Evolutionary conservation across 371 early-diverging fungal genomes (phyloP).

Genomic region (Quaeritorhiza haematococci): DNA sequence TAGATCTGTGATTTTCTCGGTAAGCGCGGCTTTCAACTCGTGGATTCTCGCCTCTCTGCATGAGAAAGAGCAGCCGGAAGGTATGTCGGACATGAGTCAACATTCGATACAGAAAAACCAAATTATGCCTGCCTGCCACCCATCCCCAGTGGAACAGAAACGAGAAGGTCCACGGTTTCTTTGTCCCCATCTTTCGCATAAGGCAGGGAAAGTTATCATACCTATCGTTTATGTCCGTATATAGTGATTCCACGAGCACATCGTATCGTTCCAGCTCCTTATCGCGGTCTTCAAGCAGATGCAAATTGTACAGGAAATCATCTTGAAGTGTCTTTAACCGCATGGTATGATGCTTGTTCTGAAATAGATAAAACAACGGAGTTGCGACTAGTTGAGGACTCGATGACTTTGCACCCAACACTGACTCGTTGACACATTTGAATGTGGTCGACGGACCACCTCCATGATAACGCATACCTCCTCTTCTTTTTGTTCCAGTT

Average conservation of each 20-base stretch:
- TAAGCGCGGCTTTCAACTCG: constrained; percentile 26
- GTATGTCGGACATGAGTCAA: background rate
- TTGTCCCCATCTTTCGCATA: too few relatives aligned
- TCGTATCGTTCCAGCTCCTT: constrained; percentile 35
- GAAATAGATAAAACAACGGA: too few relatives aligned
- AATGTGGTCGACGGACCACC: too few relatives aligned
- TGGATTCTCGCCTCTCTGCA: constrained; percentile 26
- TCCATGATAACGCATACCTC: too few relatives aligned
- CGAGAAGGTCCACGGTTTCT: too few relatives aligned
- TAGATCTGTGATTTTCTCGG: constrained; percentile 20
- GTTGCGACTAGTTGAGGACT: too few relatives aligned
- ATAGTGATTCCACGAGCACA: constrained; percentile 8
- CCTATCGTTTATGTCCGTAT: constrained; percentile 25
- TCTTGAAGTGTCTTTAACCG: constrained; percentile 21
- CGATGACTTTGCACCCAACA: too few relatives aligned
- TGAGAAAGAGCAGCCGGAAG: background rate
- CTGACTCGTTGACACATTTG: too few relatives aligned
- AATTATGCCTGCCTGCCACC: too few relatives aligned
- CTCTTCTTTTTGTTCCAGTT: too few relatives aligned
- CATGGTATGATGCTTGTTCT: constrained; percentile 5
- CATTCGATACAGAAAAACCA: background rate
- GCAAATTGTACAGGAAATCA: constrained; percentile 36
- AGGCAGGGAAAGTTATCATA: background rate
- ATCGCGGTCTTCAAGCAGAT: constrained; percentile 32
- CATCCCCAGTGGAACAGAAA: too few relatives aligned